Evolutionary conservation across 768 basidiomycete genomes (phyloP).

Genomic region (Psilocybe cubensis): DNA sequence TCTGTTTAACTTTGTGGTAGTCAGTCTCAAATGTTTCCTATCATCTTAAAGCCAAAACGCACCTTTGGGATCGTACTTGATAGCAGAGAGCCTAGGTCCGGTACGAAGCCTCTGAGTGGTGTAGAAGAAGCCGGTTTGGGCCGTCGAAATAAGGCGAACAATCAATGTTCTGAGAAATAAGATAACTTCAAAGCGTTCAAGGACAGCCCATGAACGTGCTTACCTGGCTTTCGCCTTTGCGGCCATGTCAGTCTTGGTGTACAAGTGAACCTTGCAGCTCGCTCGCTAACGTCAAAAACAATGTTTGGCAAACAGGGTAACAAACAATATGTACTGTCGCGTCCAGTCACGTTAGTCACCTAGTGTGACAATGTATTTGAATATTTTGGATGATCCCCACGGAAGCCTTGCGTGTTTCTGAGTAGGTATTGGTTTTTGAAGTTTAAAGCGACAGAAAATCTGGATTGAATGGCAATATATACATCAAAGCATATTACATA

Average conservation of each 20-base stretch:
- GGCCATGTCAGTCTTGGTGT: slow-evolving; percentile 55
- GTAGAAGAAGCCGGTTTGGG: slow-evolving; percentile 92
- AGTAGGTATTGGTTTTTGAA: too few relatives aligned
- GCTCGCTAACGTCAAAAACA: neutral
- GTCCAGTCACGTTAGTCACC: neutral
- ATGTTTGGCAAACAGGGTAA: slow-evolving; percentile 9
- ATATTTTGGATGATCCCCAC: too few relatives aligned
- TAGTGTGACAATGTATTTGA: too few relatives aligned
- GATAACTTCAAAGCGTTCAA: neutral
- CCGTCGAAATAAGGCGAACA: slow-evolving; percentile 87
- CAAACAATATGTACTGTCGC: neutral
- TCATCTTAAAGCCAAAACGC: slow-evolving; percentile 21
- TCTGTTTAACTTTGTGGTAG: slow-evolving; percentile 54
- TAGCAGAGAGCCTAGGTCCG: slow-evolving; percentile 82
- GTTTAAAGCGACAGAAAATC: too few relatives aligned
- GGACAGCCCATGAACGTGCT: neutral
- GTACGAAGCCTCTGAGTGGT: slow-evolving; percentile 76
- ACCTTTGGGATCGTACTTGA: slow-evolving; percentile 92
- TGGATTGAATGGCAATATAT: too few relatives aligned
- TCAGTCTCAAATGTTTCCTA: neutral
- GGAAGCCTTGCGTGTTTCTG: too few relatives aligned
- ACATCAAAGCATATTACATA: too few relatives aligned
- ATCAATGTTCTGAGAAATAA: slow-evolving; percentile 67
- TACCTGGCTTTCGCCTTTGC: slow-evolving; percentile 68
- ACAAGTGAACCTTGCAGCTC: slow-evolving; percentile 7